Evolutionary conservation across 495 filamentous ascomycete species (phyloP).

Genomic region (Xylaria telfairii): DNA sequence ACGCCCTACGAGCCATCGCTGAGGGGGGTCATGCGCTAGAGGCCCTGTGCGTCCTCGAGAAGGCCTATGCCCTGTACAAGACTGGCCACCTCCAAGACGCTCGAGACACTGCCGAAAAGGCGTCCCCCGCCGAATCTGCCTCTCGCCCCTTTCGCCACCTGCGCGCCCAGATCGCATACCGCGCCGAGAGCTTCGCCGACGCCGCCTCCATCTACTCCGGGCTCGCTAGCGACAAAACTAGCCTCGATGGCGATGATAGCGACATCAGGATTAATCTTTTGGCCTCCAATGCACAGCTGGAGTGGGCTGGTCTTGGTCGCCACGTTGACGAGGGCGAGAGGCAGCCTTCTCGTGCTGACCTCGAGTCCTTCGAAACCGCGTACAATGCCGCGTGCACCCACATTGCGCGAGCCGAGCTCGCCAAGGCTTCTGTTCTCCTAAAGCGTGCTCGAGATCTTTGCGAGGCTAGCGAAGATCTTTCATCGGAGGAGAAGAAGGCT

Average conservation of each 20-base stretch:
- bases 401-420: constrained; percentile 79
- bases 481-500: constrained; percentile 79
- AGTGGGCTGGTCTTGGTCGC: constrained; percentile 71
- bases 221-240: constrained; percentile 55
- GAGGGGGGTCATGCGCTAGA: constrained; percentile 72
- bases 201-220: constrained; percentile 73
- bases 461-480: constrained; percentile 79
- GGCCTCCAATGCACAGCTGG: constrained; percentile 83
- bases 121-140: constrained; percentile 31
- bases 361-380: constrained; percentile 90
- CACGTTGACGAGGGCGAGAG: constrained; percentile 47
- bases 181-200: constrained; percentile 78
- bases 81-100: constrained; percentile 76
- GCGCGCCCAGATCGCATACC: constrained; percentile 87
- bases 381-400: constrained; percentile 91
- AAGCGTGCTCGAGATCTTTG: constrained; percentile 88
- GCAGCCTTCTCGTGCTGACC: constrained; percentile 71
- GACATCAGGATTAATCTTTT: constrained; percentile 86
- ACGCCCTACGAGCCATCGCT: constrained; percentile 79
- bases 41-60: constrained; percentile 72
- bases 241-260: constrained; percentile 72
- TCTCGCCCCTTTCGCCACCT: constrained; percentile 79
- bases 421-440: constrained; percentile 76
- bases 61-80: constrained; percentile 93
- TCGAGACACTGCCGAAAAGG: constrained; percentile 59